Percentiles rank a stretch among this genome's conserved stretches.
phyloP scores from a whole-genome alignment of 2,329 filamentous ascomycete genomes.

The Penicillium sp. region DNA sequence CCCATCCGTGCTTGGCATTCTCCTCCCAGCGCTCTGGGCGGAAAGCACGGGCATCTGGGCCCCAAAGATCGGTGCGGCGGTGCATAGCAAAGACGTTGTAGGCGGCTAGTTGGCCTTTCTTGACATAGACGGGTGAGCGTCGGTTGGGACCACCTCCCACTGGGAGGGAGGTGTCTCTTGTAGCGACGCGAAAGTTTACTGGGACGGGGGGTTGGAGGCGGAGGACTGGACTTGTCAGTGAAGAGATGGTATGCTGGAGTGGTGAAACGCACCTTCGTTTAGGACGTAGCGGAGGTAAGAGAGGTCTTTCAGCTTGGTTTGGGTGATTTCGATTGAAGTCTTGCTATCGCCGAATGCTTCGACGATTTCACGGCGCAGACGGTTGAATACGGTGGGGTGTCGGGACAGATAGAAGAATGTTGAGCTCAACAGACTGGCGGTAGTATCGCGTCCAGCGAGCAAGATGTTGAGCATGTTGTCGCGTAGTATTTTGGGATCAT shows the following conservation, averaged over 20 bases:
- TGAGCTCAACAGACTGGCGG: constrained; percentile 44
- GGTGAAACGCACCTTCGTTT: constrained; percentile 30
- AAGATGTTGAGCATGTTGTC: constrained; percentile 50
- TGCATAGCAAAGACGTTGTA: constrained; percentile 73
- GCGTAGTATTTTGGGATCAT: constrained; percentile 45
- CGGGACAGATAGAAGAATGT: constrained; percentile 47
- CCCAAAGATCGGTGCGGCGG: constrained; percentile 52
- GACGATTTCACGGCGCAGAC: constrained; percentile 35
- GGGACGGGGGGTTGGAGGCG: constrained; percentile 46
- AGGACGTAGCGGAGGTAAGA: constrained; percentile 39
- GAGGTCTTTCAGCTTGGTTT: constrained; percentile 41
- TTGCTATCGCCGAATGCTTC: constrained; percentile 42
- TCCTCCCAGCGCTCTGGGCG: constrained; percentile 50
- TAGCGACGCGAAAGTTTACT: constrained; percentile 42
- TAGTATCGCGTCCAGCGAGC: constrained; percentile 52
- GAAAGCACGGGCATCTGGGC: constrained; percentile 44
- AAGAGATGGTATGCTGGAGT: not conserved
- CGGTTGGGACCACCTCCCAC: constrained; percentile 58
- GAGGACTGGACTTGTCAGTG: constrained; percentile 27
- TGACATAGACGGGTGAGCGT: constrained; percentile 58
- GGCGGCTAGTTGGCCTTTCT: constrained; percentile 60
- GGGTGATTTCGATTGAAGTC: constrained; percentile 40
- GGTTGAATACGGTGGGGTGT: constrained; percentile 34
- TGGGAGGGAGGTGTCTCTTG: constrained; percentile 42
- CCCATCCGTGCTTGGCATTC: constrained; percentile 33